Conservation (phyloP, 164 flowering plant species). For the Protea cynaroides region DNA sequence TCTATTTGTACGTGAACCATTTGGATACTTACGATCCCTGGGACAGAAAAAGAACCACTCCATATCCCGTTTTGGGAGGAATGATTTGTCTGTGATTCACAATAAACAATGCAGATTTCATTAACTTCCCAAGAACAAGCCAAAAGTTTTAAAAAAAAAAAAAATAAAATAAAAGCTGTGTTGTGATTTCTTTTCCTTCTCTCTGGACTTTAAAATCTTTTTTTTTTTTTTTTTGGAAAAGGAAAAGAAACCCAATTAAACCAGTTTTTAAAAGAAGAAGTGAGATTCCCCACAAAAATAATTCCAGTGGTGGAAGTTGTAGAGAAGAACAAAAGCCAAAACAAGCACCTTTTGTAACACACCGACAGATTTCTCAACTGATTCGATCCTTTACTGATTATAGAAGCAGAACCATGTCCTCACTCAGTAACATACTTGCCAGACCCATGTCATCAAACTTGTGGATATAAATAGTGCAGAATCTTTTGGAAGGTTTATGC, state of each 20-base stretch:
- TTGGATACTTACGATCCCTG: constrained; percentile 79
- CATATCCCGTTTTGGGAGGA: constrained; percentile 78
- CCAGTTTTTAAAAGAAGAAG: constrained; percentile 19
- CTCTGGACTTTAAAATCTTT: not conserved
- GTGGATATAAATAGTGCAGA: not conserved
- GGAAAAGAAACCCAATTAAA: constrained; percentile 6
- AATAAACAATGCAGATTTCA: constrained; percentile 9
- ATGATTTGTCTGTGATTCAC: constrained; percentile 64
- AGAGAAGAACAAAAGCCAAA: constrained; percentile 10
- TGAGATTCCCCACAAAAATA: constrained; percentile 19
- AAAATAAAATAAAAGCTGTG: not conserved
- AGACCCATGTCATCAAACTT: no score
- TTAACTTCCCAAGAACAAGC: not conserved
- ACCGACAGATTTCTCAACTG: not conserved
- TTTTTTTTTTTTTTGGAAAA: not conserved
- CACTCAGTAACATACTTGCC: not conserved
- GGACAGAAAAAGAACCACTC: constrained; percentile 98
- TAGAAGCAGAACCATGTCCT: not conserved
- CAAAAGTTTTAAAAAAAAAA: constrained; percentile 7
- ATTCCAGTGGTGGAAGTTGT: constrained; percentile 9
- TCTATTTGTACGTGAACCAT: constrained; percentile 85
- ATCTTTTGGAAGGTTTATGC: not conserved
- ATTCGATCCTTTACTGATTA: not conserved
- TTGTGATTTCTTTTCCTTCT: not conserved
- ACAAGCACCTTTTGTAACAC: not conserved